Evolutionary conservation across 345 rosid species (phyloP).

Genomic region (Syzygium aqueum): DNA sequence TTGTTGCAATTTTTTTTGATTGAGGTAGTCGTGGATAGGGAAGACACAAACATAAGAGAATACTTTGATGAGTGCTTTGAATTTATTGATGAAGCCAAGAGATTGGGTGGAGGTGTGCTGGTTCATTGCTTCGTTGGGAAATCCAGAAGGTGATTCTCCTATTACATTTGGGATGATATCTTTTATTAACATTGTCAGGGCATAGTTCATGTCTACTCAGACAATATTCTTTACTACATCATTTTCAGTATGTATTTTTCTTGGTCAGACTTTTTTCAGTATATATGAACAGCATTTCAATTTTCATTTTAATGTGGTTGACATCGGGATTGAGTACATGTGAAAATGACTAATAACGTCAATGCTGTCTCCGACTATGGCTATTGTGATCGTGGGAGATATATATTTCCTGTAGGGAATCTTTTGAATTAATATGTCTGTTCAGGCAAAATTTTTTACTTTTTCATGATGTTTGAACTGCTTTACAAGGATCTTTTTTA

Average conservation of each 20-base stretch:
- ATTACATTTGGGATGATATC: neutral
- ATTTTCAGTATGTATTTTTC: neutral
- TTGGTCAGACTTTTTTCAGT: neutral
- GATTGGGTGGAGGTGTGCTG: slow-evolving; percentile 57
- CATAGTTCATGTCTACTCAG: neutral
- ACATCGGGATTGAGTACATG: neutral
- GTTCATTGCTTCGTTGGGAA: slow-evolving; percentile 68
- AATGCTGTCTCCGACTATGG: neutral
- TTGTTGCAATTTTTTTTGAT: neutral
- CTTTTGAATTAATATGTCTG: neutral
- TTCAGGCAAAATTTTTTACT: neutral
- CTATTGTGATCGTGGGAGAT: neutral
- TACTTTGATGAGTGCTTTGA: slow-evolving; percentile 53
- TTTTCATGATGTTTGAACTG: neutral
- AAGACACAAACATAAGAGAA: slow-evolving; percentile 43
- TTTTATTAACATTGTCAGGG: neutral
- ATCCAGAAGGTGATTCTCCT: slow-evolving; percentile 41
- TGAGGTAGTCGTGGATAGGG: slow-evolving; percentile 40
- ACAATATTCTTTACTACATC: neutral
- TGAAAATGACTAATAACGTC: neutral
- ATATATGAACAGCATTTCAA: neutral
- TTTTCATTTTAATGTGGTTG: neutral
- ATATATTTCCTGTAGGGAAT: neutral
- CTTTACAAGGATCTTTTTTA: neutral
- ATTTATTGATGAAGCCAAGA: slow-evolving; percentile 63